Conservation (phyloP, 2,329 filamentous ascomycete species). For the Nemania bipapillata region DNA sequence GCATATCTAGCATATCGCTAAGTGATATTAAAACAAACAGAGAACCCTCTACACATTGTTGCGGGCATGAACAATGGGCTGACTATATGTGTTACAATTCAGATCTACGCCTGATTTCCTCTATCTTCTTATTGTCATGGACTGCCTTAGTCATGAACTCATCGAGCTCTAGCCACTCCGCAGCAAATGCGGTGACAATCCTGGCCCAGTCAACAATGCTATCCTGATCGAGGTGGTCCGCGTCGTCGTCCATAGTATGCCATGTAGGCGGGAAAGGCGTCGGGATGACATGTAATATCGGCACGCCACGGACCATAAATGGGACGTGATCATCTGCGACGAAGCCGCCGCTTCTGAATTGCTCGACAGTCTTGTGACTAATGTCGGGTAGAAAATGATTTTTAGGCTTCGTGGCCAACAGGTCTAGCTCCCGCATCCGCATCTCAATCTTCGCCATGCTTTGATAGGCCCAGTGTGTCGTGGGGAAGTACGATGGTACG, state of each 20-base stretch:
- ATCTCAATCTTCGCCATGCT: slow-evolving; percentile 78
- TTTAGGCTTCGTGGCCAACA: slow-evolving; percentile 63
- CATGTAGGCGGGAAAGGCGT: slow-evolving; percentile 83
- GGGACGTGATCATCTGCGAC: slow-evolving; percentile 91
- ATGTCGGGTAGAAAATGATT: slow-evolving; percentile 73
- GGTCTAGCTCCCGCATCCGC: slow-evolving; percentile 73
- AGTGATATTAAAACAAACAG: not conserved
- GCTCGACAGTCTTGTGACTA: slow-evolving; percentile 61
- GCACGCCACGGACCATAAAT: slow-evolving; percentile 86
- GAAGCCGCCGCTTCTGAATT: slow-evolving; percentile 60
- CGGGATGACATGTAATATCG: slow-evolving; percentile 89
- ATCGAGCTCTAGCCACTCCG: slow-evolving; percentile 89
- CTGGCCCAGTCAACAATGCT: slow-evolving; percentile 89
- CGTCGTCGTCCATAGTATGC: slow-evolving; percentile 87
- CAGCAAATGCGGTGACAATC: slow-evolving; percentile 83
- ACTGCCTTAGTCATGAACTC: slow-evolving; percentile 40
- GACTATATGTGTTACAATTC: slow-evolving; percentile 34
- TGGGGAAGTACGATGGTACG: slow-evolving; percentile 87
- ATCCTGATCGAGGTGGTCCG: slow-evolving; percentile 80
- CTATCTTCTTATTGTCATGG: slow-evolving; percentile 28
- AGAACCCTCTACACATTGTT: not conserved
- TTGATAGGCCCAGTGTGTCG: slow-evolving; percentile 93
- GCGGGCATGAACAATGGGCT: too few species aligned
- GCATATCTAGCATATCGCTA: too few species aligned
- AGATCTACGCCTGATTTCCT: slow-evolving; percentile 37